phyloP scores from a whole-genome alignment of 129 eudicot genomes.

The Logfia minima region DNA sequence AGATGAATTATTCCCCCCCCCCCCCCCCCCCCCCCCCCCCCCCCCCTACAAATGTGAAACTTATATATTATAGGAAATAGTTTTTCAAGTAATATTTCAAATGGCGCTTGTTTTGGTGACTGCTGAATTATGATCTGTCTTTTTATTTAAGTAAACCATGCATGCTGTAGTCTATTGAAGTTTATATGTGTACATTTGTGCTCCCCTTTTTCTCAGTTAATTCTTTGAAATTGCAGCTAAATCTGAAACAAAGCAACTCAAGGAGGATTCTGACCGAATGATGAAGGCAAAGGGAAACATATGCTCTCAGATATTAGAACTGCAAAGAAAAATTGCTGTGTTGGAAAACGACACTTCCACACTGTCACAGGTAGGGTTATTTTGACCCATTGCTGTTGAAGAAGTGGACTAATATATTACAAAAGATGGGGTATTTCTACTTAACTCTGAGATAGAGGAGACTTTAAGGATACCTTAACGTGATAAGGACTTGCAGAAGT shows the following conservation, averaged over 20 bases:
- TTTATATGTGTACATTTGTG: conserved; percentile 3
- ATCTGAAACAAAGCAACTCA: conserved; percentile 51
- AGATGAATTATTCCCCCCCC: neutral
- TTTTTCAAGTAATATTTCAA: neutral
- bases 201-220: conserved; percentile 16
- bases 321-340: conserved; percentile 53
- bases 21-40: neutral
- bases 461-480: neutral
- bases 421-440: neutral
- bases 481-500: neutral
- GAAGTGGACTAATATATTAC: neutral
- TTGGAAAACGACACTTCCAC: conserved; percentile 71
- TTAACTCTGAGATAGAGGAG: neutral
- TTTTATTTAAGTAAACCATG: conserved; percentile 1
- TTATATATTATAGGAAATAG: neutral
- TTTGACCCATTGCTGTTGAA: neutral
- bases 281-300: conserved; percentile 56
- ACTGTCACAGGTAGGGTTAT: conserved; percentile 56
- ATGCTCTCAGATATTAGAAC: conserved; percentile 65
- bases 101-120: conserved; percentile 23
- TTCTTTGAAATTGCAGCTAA: conserved; percentile 51
- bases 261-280: conserved; percentile 59
- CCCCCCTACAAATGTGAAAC: neutral
- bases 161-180: neutral
- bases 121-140: conserved; percentile 16